Evolutionary conservation across 768 basidiomycete species (phyloP).

Genomic region (Boletus huronensis): DNA sequence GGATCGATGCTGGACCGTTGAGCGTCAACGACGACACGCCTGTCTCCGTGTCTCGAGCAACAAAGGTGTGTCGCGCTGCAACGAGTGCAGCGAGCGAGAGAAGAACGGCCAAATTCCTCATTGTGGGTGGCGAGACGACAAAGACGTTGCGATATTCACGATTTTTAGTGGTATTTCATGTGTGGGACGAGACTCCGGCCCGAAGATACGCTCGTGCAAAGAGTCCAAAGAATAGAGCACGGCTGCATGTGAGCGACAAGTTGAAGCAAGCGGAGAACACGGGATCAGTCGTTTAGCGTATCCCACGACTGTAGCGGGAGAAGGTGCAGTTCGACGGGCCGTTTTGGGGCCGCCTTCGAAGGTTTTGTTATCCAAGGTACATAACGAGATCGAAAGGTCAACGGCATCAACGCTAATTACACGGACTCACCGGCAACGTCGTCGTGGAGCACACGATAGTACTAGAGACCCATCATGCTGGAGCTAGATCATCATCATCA

Average conservation of each 20-base stretch:
- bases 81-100: conserved; percentile 2
- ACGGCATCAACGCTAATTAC: not conserved
- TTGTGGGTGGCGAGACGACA: not conserved
- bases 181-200: not conserved
- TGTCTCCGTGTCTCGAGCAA: not conserved
- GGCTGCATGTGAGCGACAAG: not conserved
- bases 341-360: not conserved
- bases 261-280: not conserved
- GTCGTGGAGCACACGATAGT: no score
- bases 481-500: no score
- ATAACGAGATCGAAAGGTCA: not conserved
- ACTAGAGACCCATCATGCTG: no score
- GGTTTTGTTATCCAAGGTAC: no score
- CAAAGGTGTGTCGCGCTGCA: conserved; percentile 11
- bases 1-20: conserved; percentile 40
- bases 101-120: conserved; percentile 2
- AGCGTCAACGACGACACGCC: conserved; percentile 31
- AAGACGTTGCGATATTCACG: not conserved
- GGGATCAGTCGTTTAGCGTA: not conserved
- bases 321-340: no score
- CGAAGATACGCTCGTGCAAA: no score
- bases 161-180: not conserved
- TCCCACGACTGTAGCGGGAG: not conserved
- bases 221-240: not conserved
- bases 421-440: not conserved